Base-by-base conservation (phyloP, 2,329 filamentous ascomycete species). In the Amauroascus niger region DNA sequence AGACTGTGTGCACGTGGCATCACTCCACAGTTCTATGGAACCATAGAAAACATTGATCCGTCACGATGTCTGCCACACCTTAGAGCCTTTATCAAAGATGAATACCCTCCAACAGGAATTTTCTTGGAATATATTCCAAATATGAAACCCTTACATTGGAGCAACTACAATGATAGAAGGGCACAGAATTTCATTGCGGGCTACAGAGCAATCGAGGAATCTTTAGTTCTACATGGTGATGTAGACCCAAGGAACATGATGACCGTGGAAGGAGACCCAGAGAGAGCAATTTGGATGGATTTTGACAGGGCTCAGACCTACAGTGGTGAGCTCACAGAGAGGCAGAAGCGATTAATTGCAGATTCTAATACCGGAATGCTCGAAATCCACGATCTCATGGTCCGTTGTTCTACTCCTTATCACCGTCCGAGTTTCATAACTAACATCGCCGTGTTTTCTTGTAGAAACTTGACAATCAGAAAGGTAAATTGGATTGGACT, bases 211-310 rank as follows among this genome's bases (percentile, higher is more conserved):
- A 62, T 65, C 8, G 59, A 63, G 28, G 44, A 48, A 9, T 61
- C 60, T n/a, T 30, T 54, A 3, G 47, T 65, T 22, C 43, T 55
- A n/a, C 62, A 65, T 33, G 48, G 43, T 32, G 61, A 65, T 54
- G 52, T 62, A 2, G 59, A 62, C 18, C 61, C 61, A 1, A 63
- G 59, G 41, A 62, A 63, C 51, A 61, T 66, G 45, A 58, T 66
- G 22, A 35, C 61, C 39, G 54, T 63, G 1, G 53, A 55, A 48
- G 59, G 53, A 3, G 49, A 56, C 6, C 41, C 45, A 30, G 50
- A 52, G 30, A 55, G 58, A 28, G 45, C 61, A 8, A 57, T 65
- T 16, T 63, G 57, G 60, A 48, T 63, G 32, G 60, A 62, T 57
- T 64, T 65, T 46, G 59, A 65, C 55, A 54, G 61, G 48, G 57